Conservation (phyloP, 1,139 yeast genomes). For the Geotrichum citri-aurantii region DNA sequence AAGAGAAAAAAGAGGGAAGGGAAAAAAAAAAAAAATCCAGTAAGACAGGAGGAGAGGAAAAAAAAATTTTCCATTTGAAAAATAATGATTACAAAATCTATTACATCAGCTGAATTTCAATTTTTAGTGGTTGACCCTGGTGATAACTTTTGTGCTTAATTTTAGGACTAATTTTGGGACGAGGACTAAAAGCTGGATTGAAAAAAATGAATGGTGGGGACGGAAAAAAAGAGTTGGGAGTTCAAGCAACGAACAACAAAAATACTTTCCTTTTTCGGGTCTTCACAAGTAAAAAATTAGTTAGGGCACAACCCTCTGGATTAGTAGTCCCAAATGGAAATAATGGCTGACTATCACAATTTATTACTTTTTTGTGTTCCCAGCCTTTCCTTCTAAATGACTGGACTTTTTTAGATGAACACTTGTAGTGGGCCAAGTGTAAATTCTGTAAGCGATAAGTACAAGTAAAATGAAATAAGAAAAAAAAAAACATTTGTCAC, state of each 20-base stretch:
- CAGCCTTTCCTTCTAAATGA: no score
- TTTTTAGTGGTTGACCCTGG: background rate
- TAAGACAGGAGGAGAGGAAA: background rate
- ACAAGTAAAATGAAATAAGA: no score
- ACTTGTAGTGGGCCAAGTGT: no score
- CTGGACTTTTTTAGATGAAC: no score
- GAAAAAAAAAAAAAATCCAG: background rate
- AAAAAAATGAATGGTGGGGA: background rate
- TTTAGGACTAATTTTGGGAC: background rate
- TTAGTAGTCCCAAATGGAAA: background rate
- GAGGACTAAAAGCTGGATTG: background rate
- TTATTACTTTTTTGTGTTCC: no score
- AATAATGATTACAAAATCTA: background rate
- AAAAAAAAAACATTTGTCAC: no score
- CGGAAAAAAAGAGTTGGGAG: background rate
- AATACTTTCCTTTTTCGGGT: background rate
- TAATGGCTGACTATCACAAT: no score
- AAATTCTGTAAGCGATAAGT: no score
- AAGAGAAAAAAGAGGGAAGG: background rate
- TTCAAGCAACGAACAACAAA: background rate
- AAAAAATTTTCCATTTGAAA: conserved; percentile 3
- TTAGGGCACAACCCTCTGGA: conserved; percentile 4
- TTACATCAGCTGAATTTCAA: background rate
- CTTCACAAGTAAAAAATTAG: background rate
- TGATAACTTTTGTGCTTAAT: background rate